phyloP scores from a whole-genome alignment of 805 yeast genomes.

The Scheffersomyces stipitis region DNA sequence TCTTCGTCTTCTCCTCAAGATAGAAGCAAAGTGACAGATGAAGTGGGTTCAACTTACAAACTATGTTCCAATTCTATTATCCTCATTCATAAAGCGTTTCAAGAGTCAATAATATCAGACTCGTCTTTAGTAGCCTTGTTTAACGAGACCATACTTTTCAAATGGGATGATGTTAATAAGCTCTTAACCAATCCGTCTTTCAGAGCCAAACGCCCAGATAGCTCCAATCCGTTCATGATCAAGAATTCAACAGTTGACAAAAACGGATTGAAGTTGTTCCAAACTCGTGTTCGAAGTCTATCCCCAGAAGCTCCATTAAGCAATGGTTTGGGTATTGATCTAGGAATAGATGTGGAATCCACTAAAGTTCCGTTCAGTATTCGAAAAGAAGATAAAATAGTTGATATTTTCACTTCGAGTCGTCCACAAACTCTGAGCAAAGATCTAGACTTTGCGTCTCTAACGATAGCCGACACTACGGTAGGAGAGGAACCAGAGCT shows the following conservation, averaged over 20 bases:
- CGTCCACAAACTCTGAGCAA: background rate
- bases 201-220: background rate
- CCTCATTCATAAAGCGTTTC: constrained; percentile 32
- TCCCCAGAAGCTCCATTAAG: constrained; percentile 1
- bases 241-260: constrained; percentile 5
- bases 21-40: constrained; percentile 22
- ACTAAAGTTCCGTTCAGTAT: constrained; percentile 33
- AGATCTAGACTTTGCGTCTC: background rate
- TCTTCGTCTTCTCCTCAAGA: constrained; percentile 3
- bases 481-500: background rate
- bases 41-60: constrained; percentile 34
- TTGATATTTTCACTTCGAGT: constrained; percentile 15
- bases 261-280: constrained; percentile 17
- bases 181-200: background rate
- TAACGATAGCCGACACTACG: background rate
- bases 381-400: constrained; percentile 27
- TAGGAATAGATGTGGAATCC: constrained; percentile 25
- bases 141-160: constrained; percentile 24
- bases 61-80: constrained; percentile 38
- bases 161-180: constrained; percentile 19
- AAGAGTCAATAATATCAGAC: constrained; percentile 40
- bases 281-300: constrained; percentile 7
- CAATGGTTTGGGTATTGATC: constrained; percentile 30
- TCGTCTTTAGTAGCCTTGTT: constrained; percentile 13
- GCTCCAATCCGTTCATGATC: constrained; percentile 5